phyloP scores from a whole-genome alignment of 108 stramenopile species.

The Discostella pseudostelligera region DNA sequence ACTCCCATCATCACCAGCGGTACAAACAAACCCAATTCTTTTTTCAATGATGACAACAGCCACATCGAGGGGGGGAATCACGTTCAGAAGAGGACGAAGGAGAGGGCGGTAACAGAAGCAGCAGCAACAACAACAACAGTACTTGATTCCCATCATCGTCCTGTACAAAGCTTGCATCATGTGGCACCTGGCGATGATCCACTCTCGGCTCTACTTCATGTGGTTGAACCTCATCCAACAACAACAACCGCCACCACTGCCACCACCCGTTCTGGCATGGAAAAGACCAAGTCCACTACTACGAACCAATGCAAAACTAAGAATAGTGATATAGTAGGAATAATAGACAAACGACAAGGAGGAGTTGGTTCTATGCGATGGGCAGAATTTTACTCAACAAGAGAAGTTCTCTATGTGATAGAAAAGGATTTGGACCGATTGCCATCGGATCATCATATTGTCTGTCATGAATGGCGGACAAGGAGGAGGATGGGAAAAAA shows the following conservation, averaged over 20 bases:
- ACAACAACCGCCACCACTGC: too few relatives aligned
- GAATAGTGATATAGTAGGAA: too few relatives aligned
- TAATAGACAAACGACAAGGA: too few relatives aligned
- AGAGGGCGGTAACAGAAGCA: neutral
- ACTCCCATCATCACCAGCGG: constrained; percentile 2
- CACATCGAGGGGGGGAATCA: neutral
- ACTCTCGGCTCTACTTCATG: constrained; percentile 27
- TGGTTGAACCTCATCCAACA: neutral
- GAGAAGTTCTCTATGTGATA: constrained; percentile 65
- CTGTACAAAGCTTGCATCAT: constrained; percentile 20
- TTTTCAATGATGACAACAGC: too few relatives aligned
- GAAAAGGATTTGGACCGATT: constrained; percentile 84
- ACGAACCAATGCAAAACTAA: too few relatives aligned
- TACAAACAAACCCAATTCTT: too few relatives aligned
- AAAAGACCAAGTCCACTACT: too few relatives aligned
- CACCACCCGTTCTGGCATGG: too few relatives aligned
- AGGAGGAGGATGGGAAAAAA: neutral
- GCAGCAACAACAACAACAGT: too few relatives aligned
- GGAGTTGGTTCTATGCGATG: constrained; percentile 17
- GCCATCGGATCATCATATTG: constrained; percentile 46
- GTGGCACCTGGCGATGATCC: constrained; percentile 45
- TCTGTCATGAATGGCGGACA: constrained; percentile 32
- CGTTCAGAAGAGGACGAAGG: neutral
- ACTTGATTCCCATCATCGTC: too few relatives aligned
- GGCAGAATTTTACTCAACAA: constrained; percentile 40